phyloP scores from a whole-genome alignment of 2,329 filamentous ascomycete genomes.

The Huntiella omanensis region DNA sequence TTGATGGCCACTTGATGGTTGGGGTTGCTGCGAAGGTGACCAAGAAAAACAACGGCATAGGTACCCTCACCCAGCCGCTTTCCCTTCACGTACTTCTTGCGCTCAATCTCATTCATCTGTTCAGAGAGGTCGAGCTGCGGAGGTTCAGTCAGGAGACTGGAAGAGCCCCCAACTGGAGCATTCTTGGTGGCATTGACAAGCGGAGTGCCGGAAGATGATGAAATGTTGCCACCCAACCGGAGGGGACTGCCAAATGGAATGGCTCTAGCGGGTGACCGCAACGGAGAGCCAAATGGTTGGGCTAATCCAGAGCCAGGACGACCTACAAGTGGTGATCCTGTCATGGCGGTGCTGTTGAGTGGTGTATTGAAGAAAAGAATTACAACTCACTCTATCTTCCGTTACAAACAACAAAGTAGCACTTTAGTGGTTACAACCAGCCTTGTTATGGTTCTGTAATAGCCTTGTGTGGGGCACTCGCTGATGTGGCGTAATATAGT shows the following conservation, averaged over 20 bases:
- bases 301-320: slow-evolving; percentile 16
- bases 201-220: slow-evolving; percentile 15
- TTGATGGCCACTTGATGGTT: slow-evolving; percentile 71
- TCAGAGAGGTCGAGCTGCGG: slow-evolving; percentile 44
- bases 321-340: slow-evolving; percentile 21
- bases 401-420: too few species aligned
- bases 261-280: slow-evolving; percentile 6
- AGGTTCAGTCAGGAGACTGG: slow-evolving; percentile 3
- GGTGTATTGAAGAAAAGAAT: too few species aligned
- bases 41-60: slow-evolving; percentile 88
- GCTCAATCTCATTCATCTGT: slow-evolving; percentile 64
- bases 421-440: too few species aligned
- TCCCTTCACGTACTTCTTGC: slow-evolving; percentile 79
- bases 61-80: slow-evolving; percentile 91
- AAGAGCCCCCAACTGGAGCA: not conserved
- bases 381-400: too few species aligned
- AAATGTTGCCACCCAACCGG: slow-evolving; percentile 9
- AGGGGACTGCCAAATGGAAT: slow-evolving; percentile 16
- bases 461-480: too few species aligned
- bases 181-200: not conserved
- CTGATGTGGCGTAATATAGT: too few species aligned
- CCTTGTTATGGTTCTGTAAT: too few species aligned
- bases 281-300: slow-evolving; percentile 6
- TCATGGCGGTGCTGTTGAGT: slow-evolving; percentile 15
- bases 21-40: slow-evolving; percentile 57